Evolutionary conservation across 2,329 filamentous ascomycete species (phyloP), one percentile per base, ranked within the genome.

Genomic region (Fusarium bulbicola): DNA sequence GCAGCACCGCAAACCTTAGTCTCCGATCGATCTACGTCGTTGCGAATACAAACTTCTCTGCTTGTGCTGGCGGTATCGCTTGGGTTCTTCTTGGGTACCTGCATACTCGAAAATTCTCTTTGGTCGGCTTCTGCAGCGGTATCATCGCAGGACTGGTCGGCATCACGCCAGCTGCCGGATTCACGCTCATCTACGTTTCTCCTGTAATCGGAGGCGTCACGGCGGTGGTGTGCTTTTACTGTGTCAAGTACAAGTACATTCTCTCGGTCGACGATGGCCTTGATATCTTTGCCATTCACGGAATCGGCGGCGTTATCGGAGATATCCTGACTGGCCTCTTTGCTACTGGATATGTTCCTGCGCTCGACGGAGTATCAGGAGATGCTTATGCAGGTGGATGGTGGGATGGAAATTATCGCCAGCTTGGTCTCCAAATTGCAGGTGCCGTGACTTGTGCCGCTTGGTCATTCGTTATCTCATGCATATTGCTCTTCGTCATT

Each of bases 241-340:
- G 83, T 16, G 85, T 84, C 60, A 82, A 85, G 62, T 77, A 86
- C 72, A 89, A 89, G 73, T 81, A 88, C 57, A 81, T 87, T 66
- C 79, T 90, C 10, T 82, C 82, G 14, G 83, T 90, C 16, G 89
- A 90, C 65, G 88, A 90, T 50, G 87, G 87, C 6, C 83, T 90
- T 58, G 88, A 90, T 66, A 88, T 90, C 56, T 90, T 90, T 67
- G 87, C 87, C 36, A 85, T 90, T 34, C 89, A 91, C 74, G 88
- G 88, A 24, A 80, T 90, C 5, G 88, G 88, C n/a, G 89, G 89
- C 16, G 84, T 87, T 69, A 84, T 90, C 2, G 89, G 88, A 21
- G 85, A 87, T 39, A 82, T 90, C 53, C 76, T 90, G 24, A 90
- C 88, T 0, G 88, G 89, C 6, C 81, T 90, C 36, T 90, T 90